These are phyloP conservation scores for Moniliophthora roreri DNA, from an alignment of 1,284 basidiomycete species.

Conservation along the genomic window DNA sequence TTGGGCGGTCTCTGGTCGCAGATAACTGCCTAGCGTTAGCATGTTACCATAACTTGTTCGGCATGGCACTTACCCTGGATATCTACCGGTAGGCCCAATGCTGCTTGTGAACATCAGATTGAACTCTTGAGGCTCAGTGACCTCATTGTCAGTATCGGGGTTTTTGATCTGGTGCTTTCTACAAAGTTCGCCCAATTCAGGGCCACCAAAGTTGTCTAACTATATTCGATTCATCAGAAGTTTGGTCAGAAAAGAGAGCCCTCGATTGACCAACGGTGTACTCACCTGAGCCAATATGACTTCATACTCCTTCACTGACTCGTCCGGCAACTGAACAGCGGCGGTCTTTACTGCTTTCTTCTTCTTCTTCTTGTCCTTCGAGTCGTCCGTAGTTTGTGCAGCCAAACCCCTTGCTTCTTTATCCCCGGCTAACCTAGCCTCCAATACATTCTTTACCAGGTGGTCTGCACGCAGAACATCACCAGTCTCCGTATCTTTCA, in stretches of 20 bases:
- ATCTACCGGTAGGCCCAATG: conserved; percentile 97
- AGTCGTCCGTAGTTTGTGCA: conserved; percentile 51
- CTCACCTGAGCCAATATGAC: conserved; percentile 81
- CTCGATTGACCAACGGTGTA: conserved; percentile 14
- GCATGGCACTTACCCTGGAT: conserved; percentile 72
- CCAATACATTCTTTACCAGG: conserved; percentile 91
- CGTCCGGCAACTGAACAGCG: conserved; percentile 80
- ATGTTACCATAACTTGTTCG: neutral
- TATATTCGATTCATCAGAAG: conserved; percentile 30
- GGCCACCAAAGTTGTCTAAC: conserved; percentile 95
- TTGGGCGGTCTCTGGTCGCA: conserved; percentile 98
- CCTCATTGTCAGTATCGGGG: conserved; percentile 91
- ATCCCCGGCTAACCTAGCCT: conserved; percentile 89
- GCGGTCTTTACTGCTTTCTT: conserved; percentile 82
- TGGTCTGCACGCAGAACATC: conserved; percentile 98
- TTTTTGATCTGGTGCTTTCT: conserved; percentile 83
- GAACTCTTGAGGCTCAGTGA: conserved; percentile 93
- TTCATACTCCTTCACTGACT: conserved; percentile 79
- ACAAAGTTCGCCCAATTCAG: conserved; percentile 88
- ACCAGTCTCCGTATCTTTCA: conserved; percentile 91
- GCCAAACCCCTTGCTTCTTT: conserved; percentile 85
- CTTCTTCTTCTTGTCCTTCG: conserved; percentile 75
- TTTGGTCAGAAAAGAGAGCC: neutral
- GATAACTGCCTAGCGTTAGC: conserved; percentile 54
- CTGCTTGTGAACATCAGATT: conserved; percentile 98